A percentile compares a stretch with the other conserved stretches of the same genome.
Conservation (phyloP, 371 early-diverging fungal genomes). For the Haplosporangium sp. region DNA sequence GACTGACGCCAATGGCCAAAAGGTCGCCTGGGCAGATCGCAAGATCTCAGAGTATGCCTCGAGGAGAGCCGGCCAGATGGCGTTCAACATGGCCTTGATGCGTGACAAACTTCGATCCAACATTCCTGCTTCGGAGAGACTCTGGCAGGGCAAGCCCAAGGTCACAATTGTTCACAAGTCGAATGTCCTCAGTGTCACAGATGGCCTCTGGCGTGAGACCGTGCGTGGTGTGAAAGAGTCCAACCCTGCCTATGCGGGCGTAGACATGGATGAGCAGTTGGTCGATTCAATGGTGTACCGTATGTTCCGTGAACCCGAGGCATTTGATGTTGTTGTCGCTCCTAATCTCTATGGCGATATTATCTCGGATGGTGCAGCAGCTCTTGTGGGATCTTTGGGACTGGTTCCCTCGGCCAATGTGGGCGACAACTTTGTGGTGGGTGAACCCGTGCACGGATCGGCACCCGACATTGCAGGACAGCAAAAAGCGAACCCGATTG, state of each 20-base stretch:
- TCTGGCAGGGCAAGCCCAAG: slow-evolving; percentile 77
- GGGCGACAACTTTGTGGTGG: slow-evolving; percentile 91
- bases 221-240: slow-evolving; percentile 79
- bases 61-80: slow-evolving; percentile 85
- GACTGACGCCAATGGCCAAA: slow-evolving; percentile 72
- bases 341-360: slow-evolving; percentile 98
- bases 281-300: slow-evolving; percentile 98
- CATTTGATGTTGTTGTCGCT: slow-evolving; percentile 94
- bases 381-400: slow-evolving; percentile 93
- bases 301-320: slow-evolving; percentile 95
- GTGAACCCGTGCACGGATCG: slow-evolving; percentile 96
- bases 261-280: slow-evolving; percentile 91
- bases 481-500: slow-evolving; percentile 95
- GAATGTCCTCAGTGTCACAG: slow-evolving; percentile 91
- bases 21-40: slow-evolving; percentile 88
- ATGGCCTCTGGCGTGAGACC: slow-evolving; percentile 95
- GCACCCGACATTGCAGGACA: slow-evolving; percentile 97
- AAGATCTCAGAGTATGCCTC: slow-evolving; percentile 91
- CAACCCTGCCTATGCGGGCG: slow-evolving; percentile 65
- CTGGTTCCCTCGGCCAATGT: slow-evolving; percentile 95
- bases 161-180: slow-evolving; percentile 97
- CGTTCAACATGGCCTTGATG: slow-evolving; percentile 88
- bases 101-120: slow-evolving; percentile 78
- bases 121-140: slow-evolving; percentile 63
- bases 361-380: slow-evolving; percentile 95